These are phyloP conservation scores for Lobosporangium transversale DNA, from an alignment of 192 early-diverging fungal species.

Conservation along the genomic window DNA sequence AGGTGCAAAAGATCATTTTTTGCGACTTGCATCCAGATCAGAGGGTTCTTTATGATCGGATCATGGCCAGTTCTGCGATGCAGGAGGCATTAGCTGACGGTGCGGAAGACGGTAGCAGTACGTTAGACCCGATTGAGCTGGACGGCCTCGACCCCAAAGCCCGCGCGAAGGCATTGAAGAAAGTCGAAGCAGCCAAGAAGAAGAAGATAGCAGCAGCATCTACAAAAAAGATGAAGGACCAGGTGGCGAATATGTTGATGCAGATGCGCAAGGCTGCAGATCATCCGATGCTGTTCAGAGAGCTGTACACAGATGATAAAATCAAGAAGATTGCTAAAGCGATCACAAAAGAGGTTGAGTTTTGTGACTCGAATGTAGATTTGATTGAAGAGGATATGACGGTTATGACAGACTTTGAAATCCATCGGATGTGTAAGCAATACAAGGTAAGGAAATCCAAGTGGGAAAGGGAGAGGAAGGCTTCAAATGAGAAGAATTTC, in stretches of 20 bases:
- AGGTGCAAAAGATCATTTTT: constrained; percentile 62
- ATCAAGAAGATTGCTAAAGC: constrained; percentile 74
- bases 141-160: constrained; percentile 27
- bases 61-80: constrained; percentile 45
- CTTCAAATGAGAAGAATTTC: too few relatives aligned
- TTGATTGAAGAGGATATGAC: constrained; percentile 90
- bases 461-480: too few relatives aligned
- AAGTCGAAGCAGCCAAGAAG: constrained; percentile 1
- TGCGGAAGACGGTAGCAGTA: constrained; percentile 15
- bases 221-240: not conserved
- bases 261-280: constrained; percentile 86
- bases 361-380: constrained; percentile 76
- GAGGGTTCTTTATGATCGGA: constrained; percentile 61
- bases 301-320: constrained; percentile 64
- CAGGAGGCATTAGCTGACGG: constrained; percentile 20
- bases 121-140: constrained; percentile 16
- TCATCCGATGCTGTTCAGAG: constrained; percentile 84
- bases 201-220: constrained; percentile 20
- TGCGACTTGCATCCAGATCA: constrained; percentile 63
- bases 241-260: constrained; percentile 74
- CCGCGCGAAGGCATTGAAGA: constrained; percentile 15
- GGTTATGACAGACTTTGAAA: constrained; percentile 87
- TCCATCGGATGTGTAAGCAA: constrained; percentile 74
- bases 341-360: constrained; percentile 76
- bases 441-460: constrained; percentile 59